Conservation (phyloP, 2,329 filamentous ascomycete genomes). For the Colletotrichum acutatum region DNA sequence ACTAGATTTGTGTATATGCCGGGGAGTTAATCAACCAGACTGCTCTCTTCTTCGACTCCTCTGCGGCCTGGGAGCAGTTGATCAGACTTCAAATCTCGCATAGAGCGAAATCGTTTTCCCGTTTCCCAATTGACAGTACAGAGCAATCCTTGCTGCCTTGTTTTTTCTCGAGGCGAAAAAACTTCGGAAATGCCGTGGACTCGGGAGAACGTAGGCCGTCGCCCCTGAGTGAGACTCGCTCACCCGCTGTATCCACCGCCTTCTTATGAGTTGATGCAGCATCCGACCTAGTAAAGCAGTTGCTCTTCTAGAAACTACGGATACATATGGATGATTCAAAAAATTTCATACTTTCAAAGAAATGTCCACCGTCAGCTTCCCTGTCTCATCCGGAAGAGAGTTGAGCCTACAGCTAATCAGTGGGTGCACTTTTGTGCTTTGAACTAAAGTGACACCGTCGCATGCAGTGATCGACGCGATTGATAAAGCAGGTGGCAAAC, state of each 20-base stretch:
- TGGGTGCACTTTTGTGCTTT: no score
- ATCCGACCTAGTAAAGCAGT: background rate
- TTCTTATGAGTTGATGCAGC: background rate
- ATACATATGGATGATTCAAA: no score
- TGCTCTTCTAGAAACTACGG: no score
- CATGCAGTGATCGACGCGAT: no score
- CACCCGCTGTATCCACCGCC: background rate
- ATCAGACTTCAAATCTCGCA: background rate
- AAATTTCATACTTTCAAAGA: no score
- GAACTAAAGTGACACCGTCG: no score
- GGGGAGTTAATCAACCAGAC: background rate
- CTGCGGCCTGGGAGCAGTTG: no score
- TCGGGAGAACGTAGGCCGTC: background rate
- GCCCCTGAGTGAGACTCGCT: background rate
- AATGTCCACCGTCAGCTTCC: no score
- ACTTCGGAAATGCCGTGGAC: background rate
- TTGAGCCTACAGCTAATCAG: no score
- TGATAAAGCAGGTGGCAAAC: no score
- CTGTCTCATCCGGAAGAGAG: no score
- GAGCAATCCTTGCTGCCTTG: background rate
- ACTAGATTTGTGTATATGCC: background rate
- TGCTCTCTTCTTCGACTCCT: background rate
- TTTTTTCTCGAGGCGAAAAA: background rate
- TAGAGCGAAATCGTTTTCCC: no score
- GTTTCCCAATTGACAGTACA: background rate